These are phyloP conservation scores for Papilionanthe hybrid DNA, from an alignment of 116 monocot genomes.

Conservation along the genomic window DNA sequence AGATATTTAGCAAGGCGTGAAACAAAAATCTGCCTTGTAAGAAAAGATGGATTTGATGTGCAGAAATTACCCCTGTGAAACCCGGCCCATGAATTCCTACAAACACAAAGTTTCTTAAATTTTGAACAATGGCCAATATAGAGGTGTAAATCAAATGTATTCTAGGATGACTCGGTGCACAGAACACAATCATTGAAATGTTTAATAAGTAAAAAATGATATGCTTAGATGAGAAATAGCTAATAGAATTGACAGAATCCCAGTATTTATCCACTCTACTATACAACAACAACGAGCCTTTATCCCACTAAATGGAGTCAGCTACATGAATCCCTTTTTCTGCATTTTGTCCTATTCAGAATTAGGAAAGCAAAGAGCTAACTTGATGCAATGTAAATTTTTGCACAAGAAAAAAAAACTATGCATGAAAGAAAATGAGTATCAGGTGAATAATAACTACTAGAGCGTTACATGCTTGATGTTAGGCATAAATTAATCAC, in stretches of 20 bases:
- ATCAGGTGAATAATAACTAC: neutral
- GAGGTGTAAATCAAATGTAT: neutral
- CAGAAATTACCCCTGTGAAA: slow-evolving; percentile 4
- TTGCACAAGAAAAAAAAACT: neutral
- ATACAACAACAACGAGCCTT: neutral
- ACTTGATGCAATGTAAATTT: neutral
- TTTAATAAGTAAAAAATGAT: neutral
- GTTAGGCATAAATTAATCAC: neutral
- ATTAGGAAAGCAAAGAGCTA: neutral
- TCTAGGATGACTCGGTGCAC: neutral
- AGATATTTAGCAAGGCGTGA: slow-evolving; percentile 18
- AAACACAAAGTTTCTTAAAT: neutral
- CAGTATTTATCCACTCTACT: neutral
- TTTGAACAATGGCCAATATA: neutral
- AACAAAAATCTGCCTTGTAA: neutral
- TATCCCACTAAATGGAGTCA: too few relatives aligned
- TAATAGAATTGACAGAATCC: neutral
- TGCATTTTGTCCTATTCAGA: neutral
- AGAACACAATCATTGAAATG: neutral
- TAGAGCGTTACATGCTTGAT: neutral
- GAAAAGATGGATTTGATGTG: neutral
- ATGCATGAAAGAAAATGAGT: neutral
- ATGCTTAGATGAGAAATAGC: neutral
- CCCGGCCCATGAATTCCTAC: slow-evolving; percentile 18
- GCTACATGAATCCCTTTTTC: too few relatives aligned